A percentile compares a stretch with the other conserved stretches of the same genome.
Evolutionary conservation across 768 basidiomycete species (phyloP).

Genomic region (Suillus luteus): DNA sequence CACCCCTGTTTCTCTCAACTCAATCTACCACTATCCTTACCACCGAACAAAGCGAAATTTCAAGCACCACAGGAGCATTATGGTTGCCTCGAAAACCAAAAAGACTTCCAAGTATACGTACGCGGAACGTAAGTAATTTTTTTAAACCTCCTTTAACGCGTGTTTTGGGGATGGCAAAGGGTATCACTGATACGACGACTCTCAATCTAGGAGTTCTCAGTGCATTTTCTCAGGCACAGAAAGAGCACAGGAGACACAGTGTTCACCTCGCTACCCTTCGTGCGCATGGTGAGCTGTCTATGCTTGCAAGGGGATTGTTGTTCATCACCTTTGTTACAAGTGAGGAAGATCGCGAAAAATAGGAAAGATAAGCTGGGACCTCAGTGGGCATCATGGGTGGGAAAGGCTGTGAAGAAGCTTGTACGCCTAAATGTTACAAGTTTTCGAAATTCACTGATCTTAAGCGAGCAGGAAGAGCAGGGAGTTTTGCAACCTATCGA

Average conservation of each 20-base stretch:
- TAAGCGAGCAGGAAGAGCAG: constrained; percentile 40
- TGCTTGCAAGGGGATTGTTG: background rate
- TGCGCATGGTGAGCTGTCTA: constrained; percentile 42
- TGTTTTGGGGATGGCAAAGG: background rate
- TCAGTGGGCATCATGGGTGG: constrained; percentile 51
- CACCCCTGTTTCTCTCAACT: constrained; percentile 5
- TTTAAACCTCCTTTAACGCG: background rate
- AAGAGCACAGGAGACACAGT: constrained; percentile 45
- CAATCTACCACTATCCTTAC: constrained; percentile 1
- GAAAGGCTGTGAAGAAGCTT: constrained; percentile 45
- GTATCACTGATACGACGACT: constrained; percentile 4
- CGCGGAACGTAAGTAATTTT: constrained; percentile 41
- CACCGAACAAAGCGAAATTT: background rate
- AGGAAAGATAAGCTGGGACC: constrained; percentile 49
- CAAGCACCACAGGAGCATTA: constrained; percentile 9
- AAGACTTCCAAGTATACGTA: constrained; percentile 39
- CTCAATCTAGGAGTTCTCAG: constrained; percentile 44
- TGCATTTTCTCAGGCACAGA: constrained; percentile 46
- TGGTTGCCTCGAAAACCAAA: constrained; percentile 35
- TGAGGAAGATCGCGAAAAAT: constrained; percentile 46
- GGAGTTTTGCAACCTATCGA: constrained; percentile 43
- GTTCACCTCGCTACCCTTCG: constrained; percentile 49
- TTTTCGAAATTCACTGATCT: background rate
- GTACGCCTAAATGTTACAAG: constrained; percentile 28
- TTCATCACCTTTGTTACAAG: constrained; percentile 26